Base-by-base conservation (phyloP, 441 rosid genomes). In the Biscutella laevigata region DNA sequence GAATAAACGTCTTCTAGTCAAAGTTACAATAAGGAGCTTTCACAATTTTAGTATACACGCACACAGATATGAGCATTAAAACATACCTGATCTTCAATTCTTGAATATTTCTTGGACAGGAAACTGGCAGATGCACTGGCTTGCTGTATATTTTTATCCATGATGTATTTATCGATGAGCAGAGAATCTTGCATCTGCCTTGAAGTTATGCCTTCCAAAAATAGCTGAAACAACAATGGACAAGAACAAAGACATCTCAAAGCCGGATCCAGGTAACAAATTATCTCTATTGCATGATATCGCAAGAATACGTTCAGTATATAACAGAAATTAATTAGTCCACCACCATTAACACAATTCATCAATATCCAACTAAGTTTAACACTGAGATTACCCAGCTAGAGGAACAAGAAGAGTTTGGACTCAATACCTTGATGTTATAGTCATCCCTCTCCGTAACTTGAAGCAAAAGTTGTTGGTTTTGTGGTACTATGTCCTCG, bases 361-460 rank as follows among this genome's bases (percentile, higher is more conserved):
- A 54, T 20, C 41, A 10, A n/a, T 37, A 19, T 39, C 61, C 47
- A 20, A 38, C 6, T 32, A 24, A 34, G 16, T 21, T 57, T 28
- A 16, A 47, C 29, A 30, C 25, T 28, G 39, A 30, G 30, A 29
- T 7, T 5, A 28, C 19, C 34, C 17, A 40, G 45, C 37, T 13
- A 59, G 20, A 53, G 39, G 30, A 73, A 55, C 41, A 49, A 40
- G 56, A 28, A 35, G 15, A 58, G 39, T 9, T 15, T 41, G 29
- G 48, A 57, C n/a, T 27, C 42, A 25, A 71, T 55, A 94, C 97
- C 97, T 94, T 94, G 55, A 84, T 83, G 69, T 94, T 94, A 72
- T 94, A 94, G 68, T 89, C 99, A 80, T 94, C 97, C 62, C 96
- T 77, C 72, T 94, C 99, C 3, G 99, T 80, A 48, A 89, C 74